A percentile compares a stretch with the other conserved stretches of the same genome.
These are phyloP conservation scores for Neurospora terricola DNA, from an alignment of 495 filamentous ascomycete species.

Conservation along the genomic window DNA sequence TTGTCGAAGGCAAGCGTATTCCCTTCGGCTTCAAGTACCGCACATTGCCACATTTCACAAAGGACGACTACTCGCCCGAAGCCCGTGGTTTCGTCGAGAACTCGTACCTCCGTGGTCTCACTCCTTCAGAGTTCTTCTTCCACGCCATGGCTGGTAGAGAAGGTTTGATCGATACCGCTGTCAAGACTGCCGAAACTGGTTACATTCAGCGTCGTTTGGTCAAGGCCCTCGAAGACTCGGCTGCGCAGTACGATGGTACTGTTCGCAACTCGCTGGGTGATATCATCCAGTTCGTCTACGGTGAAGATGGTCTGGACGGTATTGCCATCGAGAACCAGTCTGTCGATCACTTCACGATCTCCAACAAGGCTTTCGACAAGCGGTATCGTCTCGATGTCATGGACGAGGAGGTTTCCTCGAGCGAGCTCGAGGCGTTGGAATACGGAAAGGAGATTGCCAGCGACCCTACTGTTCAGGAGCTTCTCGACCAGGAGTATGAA, in stretches of 20 bases:
- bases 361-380: slow-evolving; percentile 59
- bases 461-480: slow-evolving; percentile 72
- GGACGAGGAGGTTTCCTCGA: slow-evolving; percentile 51
- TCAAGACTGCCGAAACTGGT: slow-evolving; percentile 98
- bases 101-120: slow-evolving; percentile 92
- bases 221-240: slow-evolving; percentile 95
- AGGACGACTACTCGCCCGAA: slow-evolving; percentile 96
- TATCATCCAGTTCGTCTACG: slow-evolving; percentile 95
- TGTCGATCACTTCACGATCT: slow-evolving; percentile 74
- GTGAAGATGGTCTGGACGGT: slow-evolving; percentile 92
- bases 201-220: slow-evolving; percentile 98
- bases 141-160: slow-evolving; percentile 99
- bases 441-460: slow-evolving; percentile 79
- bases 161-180: slow-evolving; percentile 98
- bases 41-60: slow-evolving; percentile 94
- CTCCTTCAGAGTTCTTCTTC: slow-evolving; percentile 96
- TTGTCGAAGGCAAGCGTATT: slow-evolving; percentile 97
- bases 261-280: slow-evolving; percentile 95
- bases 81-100: slow-evolving; percentile 98
- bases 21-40: slow-evolving; percentile 99
- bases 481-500: slow-evolving; percentile 85
- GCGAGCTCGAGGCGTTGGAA: slow-evolving; percentile 64
- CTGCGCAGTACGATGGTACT: slow-evolving; percentile 95
- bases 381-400: slow-evolving; percentile 86
- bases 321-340: slow-evolving; percentile 82